Evolutionary conservation across 257 asterid species (phyloP).

Genomic region (Lavandula angustifolia): DNA sequence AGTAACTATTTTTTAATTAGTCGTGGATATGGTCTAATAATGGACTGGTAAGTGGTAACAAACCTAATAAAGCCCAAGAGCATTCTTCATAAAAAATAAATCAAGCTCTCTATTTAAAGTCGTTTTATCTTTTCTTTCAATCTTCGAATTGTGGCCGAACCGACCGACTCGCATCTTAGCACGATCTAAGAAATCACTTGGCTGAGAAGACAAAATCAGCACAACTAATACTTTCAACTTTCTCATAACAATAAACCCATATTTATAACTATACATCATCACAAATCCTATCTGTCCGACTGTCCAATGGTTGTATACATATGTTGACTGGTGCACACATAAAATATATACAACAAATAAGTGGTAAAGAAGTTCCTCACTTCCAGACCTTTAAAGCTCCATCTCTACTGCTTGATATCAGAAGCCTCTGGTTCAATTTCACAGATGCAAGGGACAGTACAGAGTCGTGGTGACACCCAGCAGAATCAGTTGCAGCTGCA

Average conservation of each 20-base stretch:
- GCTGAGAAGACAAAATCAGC: too few relatives aligned
- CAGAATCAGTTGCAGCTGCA: constrained; percentile 91
- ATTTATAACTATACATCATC: constrained; percentile 1
- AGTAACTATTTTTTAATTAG: too few relatives aligned
- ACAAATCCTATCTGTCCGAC: not conserved
- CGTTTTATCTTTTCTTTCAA: too few relatives aligned
- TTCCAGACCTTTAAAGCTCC: constrained; percentile 99
- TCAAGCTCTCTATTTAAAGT: too few relatives aligned
- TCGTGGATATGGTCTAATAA: too few relatives aligned
- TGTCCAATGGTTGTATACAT: constrained; percentile 38
- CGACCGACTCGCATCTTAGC: too few relatives aligned
- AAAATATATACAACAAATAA: constrained; percentile 48
- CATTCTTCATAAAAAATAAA: too few relatives aligned
- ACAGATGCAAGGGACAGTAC: constrained; percentile 88
- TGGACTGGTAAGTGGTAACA: too few relatives aligned
- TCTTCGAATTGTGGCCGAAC: too few relatives aligned
- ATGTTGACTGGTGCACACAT: constrained; percentile 12
- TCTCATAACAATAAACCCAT: not conserved
- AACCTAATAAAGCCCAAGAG: too few relatives aligned
- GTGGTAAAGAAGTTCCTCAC: constrained; percentile 40
- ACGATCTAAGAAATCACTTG: too few relatives aligned
- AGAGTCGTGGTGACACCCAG: constrained; percentile 94
- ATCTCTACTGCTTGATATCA: constrained; percentile 94
- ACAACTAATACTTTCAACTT: not conserved
- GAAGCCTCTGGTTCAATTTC: constrained; percentile 91